Conservation (phyloP, 2,329 filamentous ascomycete species). For the Cytospora schulzeri region DNA sequence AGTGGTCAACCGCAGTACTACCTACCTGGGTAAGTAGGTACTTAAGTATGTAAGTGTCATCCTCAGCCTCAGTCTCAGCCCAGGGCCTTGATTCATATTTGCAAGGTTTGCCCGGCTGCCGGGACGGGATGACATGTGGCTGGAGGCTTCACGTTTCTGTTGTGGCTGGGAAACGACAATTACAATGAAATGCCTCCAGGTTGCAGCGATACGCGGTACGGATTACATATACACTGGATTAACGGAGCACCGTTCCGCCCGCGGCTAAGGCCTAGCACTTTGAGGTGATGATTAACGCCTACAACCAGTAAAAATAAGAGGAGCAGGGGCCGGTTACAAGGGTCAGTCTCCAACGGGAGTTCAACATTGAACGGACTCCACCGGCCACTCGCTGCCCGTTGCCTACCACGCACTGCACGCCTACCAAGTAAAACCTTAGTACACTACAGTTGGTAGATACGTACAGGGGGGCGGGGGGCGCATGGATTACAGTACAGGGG, state of each 20-base stretch:
- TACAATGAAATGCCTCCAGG: background rate
- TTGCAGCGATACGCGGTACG: no score
- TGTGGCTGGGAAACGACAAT: background rate
- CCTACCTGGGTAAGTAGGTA: no score
- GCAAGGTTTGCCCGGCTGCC: background rate
- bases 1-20: no score
- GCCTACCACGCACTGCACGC: background rate
- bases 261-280: background rate
- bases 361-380: background rate
- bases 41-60: no score
- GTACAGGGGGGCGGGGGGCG: no score
- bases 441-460: background rate
- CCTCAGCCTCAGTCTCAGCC: background rate
- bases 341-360: background rate
- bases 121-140: background rate
- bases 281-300: background rate
- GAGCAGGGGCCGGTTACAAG: background rate
- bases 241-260: background rate
- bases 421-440: background rate
- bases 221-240: no score
- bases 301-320: background rate
- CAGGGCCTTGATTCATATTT: no score
- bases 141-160: background rate
- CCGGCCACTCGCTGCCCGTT: background rate
- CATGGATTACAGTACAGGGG: background rate